Evolutionary conservation across 768 basidiomycete genomes (phyloP), one percentile per base, ranked within the genome.

Genomic region (Mrakia hoshinonis): DNA sequence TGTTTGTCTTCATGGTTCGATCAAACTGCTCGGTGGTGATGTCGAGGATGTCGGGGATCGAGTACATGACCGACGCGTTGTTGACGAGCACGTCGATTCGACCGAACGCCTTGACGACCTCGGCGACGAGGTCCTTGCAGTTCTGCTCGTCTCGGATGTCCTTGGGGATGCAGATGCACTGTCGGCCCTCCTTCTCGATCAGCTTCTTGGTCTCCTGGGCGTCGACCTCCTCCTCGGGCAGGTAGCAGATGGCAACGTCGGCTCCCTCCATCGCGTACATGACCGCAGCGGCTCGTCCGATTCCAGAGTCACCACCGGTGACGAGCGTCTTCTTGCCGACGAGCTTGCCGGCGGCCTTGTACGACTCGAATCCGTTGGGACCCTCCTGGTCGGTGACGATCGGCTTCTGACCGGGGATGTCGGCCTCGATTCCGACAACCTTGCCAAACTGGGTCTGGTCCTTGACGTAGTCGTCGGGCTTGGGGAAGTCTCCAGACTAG

Each of bases 261-360:
- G 79, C 80, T 63, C 81, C 81, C 68, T 80, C 81, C 71, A 79
- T 75, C n/a, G 79, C 79, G 60, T 76, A 81, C 75, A 83, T 80
- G 68, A 83, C 78, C 2, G 83, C 83, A 13, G 80, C 78, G 29
- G 81, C 77, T 24, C 83, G 75, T 13, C 84, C 83, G 61, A 84
- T 85, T 24, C 84, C 83, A 22, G 82, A 83, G 75, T 85, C 84
- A 10, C 69, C 69, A 26, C 69, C 84, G 1, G 84, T 85, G 67
- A 85, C 80, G 75, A 85, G 76, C 0, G 82, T 81, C 68, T 80
- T 82, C 77, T 83, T 82, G 15, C 82, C 84, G 64, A 81, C 76
- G 46, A 85, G 79, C 79, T 84, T 84, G 54, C 81, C 82, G 0
- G 81, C 78, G 20, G 81, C 74, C 76, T 79, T 79, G 78, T 79